Evolutionary conservation across 2,329 filamentous ascomycete genomes (phyloP).

Genomic region (Colletotrichum chrysophilum): DNA sequence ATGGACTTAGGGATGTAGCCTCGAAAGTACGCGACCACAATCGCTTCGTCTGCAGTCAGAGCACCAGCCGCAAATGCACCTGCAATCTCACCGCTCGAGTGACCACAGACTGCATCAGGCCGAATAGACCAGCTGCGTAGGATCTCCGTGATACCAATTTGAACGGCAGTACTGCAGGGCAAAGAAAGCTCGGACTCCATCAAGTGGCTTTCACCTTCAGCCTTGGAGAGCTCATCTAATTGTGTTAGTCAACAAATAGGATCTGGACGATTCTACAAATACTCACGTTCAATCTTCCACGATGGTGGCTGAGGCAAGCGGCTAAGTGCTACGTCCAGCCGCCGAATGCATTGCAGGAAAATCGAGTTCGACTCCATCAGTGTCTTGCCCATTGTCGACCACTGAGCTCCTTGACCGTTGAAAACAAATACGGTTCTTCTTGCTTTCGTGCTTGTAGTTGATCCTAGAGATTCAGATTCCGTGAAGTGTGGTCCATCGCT

Average conservation of each 20-base stretch:
- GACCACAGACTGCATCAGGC: slow-evolving; percentile 41
- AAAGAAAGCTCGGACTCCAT: slow-evolving; percentile 28
- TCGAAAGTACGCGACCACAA: slow-evolving; percentile 42
- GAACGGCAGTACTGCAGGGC: slow-evolving; percentile 37
- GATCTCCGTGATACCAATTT: slow-evolving; percentile 45
- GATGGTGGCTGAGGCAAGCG: slow-evolving; percentile 11
- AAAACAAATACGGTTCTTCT: slow-evolving; percentile 25
- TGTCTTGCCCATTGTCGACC: slow-evolving; percentile 10
- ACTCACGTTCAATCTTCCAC: not conserved
- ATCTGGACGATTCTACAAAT: not conserved
- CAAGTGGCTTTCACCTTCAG: not conserved
- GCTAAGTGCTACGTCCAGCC: slow-evolving; percentile 35
- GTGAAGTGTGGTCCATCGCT: slow-evolving; percentile 10
- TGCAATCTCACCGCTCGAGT: slow-evolving; percentile 49
- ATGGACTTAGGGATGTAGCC: slow-evolving; percentile 26
- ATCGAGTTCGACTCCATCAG: not conserved
- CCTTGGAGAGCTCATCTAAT: slow-evolving; percentile 19
- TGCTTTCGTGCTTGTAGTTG: slow-evolving; percentile 23
- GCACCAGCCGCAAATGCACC: slow-evolving; percentile 46
- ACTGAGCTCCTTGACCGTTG: slow-evolving; percentile 22
- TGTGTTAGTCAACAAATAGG: not conserved
- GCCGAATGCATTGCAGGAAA: slow-evolving; percentile 9
- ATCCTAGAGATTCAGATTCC: not conserved
- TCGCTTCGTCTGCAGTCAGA: slow-evolving; percentile 38
- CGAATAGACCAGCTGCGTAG: slow-evolving; percentile 34